Percentiles rank a stretch among this genome's conserved stretches.
These are phyloP conservation scores for Suillus discolor DNA, from an alignment of 768 basidiomycete genomes.

Conservation along the genomic window DNA sequence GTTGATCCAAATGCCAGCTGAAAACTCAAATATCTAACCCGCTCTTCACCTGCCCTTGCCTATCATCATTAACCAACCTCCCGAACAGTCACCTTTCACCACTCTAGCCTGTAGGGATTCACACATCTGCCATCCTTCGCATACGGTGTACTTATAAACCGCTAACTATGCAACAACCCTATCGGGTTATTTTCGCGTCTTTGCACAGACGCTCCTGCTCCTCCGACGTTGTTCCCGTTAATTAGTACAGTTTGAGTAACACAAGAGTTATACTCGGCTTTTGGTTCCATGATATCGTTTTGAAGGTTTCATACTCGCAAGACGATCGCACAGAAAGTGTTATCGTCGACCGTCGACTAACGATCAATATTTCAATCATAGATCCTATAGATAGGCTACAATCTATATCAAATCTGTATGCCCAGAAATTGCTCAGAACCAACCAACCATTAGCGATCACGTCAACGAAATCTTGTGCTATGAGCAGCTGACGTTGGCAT, in stretches of 20 bases:
- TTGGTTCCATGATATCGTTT: neutral
- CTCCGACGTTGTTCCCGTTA: neutral
- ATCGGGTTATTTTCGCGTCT: neutral
- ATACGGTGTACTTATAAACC: too few relatives aligned
- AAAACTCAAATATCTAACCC: too few relatives aligned
- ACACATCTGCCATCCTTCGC: too few relatives aligned
- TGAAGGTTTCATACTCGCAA: neutral
- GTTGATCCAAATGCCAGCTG: too few relatives aligned
- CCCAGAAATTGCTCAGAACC: neutral
- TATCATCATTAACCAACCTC: too few relatives aligned
- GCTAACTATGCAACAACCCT: too few relatives aligned
- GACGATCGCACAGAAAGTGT: neutral
- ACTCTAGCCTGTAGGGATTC: too few relatives aligned
- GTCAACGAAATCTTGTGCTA: neutral
- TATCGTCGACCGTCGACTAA: neutral
- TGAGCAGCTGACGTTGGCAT: conserved; percentile 2
- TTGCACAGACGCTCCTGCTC: neutral
- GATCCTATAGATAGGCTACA: neutral
- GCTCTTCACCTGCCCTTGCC: too few relatives aligned
- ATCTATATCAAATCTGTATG: neutral
- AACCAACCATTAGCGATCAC: neutral
- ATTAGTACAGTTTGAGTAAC: neutral
- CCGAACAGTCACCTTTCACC: too few relatives aligned
- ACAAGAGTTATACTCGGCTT: neutral
- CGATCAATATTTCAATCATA: neutral